Evolutionary conservation across 805 yeast species (phyloP), one percentile per base, ranked within the genome.

Genomic region (Danielia oregonensis): DNA sequence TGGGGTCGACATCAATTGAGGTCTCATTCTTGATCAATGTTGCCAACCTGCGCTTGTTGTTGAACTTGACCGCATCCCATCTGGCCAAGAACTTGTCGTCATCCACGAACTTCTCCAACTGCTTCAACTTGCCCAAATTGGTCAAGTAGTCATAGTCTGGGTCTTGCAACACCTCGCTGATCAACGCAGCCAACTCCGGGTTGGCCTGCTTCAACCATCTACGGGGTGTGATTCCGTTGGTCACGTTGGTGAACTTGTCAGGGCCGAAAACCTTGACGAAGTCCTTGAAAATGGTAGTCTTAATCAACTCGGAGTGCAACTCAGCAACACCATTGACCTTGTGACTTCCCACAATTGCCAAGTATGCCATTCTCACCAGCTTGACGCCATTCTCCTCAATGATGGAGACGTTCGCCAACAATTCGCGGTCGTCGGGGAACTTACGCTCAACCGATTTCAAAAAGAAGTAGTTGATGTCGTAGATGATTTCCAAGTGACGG

Each of bases 261-360:
- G 71, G 53, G 32, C 97, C 97, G 51, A 76, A 88, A 24, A 88
- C 72, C 42, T 72, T 74, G 36, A 88, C 97, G 56, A 88, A 88
- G 62, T 89, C 96, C 58, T 81, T 81, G 66, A 88, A 88, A 48
- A 88, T 85, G 4, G 96, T 86, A 21, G 93, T 85, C 59, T 76
- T 83, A 60, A 88, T 84, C 57, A 88, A 74, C 57, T 88, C 95
- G 18, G 96, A 86, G 63, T 88, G 97, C 52, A 88, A 69, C 61
- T 88, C 97, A 12, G 97, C 97, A 39, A 88, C 97, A 62, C 97
- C 97, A 55, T 88, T 88, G 36, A 88, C 96, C 58, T 78, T 84
- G 61, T 89, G 96, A 7, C 95, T 84, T 12, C 96, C 97, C 52
- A 88, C 76, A 48, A 88, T 80, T 15, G 97, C 97, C 55, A 88